Conservation (phyloP, 495 filamentous ascomycete genomes). For the Lasiosphaeris hirsuta region DNA sequence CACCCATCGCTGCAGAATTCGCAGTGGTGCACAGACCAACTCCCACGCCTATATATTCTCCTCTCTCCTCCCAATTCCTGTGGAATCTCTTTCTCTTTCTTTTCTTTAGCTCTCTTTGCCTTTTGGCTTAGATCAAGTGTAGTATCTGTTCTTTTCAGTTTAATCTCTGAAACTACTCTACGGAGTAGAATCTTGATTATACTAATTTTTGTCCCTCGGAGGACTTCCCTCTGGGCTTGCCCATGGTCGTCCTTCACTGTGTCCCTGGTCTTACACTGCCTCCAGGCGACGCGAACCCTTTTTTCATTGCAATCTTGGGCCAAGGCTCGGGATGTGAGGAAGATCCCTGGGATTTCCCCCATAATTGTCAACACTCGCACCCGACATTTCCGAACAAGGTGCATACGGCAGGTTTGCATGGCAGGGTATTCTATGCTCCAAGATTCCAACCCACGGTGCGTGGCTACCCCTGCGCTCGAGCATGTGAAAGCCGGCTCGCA, state of each 20-base stretch:
- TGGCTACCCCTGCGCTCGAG: too few species aligned
- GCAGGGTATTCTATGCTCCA: too few species aligned
- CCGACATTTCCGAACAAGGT: too few species aligned
- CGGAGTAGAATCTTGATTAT: constrained; percentile 77
- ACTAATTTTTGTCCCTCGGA: constrained; percentile 63
- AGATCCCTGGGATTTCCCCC: constrained; percentile 36
- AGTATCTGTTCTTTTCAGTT: constrained; percentile 99
- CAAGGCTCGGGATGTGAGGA: constrained; percentile 58
- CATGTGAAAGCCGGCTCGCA: too few species aligned
- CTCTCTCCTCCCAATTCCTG: not conserved
- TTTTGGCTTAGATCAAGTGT: constrained; percentile 97
- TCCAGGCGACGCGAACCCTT: constrained; percentile 71
- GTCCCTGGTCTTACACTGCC: constrained; percentile 87
- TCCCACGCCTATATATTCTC: constrained; percentile 8
- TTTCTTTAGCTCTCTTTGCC: constrained; percentile 44
- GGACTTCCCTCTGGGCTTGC: constrained; percentile 63
- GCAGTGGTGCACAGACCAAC: constrained; percentile 18
- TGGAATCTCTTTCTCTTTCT: constrained; percentile 21
- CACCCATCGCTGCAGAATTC: not conserved
- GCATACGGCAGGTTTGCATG: too few species aligned
- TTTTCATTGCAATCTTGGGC: constrained; percentile 54
- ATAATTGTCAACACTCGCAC: not conserved
- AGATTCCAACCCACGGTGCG: too few species aligned
- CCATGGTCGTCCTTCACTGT: constrained; percentile 66
- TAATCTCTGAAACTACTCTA: constrained; percentile 72